phyloP scores from a whole-genome alignment of 139 green algal species.

The Chlorella sp. region DNA sequence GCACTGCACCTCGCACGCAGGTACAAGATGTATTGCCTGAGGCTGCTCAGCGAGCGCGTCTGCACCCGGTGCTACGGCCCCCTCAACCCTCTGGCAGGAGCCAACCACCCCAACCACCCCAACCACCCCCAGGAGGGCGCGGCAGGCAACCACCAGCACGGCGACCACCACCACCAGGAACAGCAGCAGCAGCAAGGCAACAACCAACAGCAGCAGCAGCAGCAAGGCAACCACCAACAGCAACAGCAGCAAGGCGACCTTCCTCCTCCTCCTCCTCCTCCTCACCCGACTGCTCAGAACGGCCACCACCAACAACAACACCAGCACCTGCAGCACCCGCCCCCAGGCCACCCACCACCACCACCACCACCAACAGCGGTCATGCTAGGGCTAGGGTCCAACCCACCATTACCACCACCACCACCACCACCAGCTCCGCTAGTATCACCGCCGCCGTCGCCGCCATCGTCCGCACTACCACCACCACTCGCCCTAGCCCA shows the following conservation, averaged over 20 bases:
- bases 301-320: not conserved
- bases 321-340: not conserved
- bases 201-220: not conserved
- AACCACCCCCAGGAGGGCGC: not conserved
- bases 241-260: not conserved
- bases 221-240: not conserved
- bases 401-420: too few relatives aligned
- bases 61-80: not conserved
- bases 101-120: not conserved
- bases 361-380: not conserved
- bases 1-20: not conserved
- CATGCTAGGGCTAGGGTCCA: too few relatives aligned
- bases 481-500: too few relatives aligned
- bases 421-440: too few relatives aligned
- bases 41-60: not conserved
- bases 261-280: not conserved
- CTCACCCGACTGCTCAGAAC: not conserved
- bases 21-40: not conserved
- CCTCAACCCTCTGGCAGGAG: not conserved
- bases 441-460: too few relatives aligned
- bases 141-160: not conserved
- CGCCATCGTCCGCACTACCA: too few relatives aligned
- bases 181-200: not conserved
- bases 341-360: not conserved
- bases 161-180: not conserved